Evolutionary conservation across 352 stramenopile species (phyloP).

Genomic region (Paralagenidium karlingii): DNA sequence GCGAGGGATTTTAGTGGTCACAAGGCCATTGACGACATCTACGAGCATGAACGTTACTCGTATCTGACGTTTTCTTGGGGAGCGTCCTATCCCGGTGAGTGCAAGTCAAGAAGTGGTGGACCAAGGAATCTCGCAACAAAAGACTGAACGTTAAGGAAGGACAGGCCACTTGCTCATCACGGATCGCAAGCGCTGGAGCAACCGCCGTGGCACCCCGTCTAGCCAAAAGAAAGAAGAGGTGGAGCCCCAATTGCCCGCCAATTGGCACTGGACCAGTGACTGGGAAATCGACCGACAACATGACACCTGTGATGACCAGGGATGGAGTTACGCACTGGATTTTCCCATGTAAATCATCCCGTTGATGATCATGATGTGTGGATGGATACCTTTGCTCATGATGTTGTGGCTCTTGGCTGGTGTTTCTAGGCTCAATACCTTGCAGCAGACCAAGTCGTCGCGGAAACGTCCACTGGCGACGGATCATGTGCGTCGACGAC

Average conservation of each 20-base stretch:
- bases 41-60: slow-evolving; percentile 75
- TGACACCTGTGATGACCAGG: slow-evolving; percentile 40
- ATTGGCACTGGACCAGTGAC: slow-evolving; percentile 48
- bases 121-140: no score
- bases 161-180: slow-evolving; percentile 52
- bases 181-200: slow-evolving; percentile 48
- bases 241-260: slow-evolving; percentile 46
- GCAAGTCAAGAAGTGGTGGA: background rate
- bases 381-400: background rate
- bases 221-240: slow-evolving; percentile 40
- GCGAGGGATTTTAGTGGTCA: slow-evolving; percentile 61
- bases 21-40: slow-evolving; percentile 53
- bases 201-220: slow-evolving; percentile 36
- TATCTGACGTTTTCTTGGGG: slow-evolving; percentile 67
- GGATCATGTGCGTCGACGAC: slow-evolving; percentile 51
- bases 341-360: slow-evolving; percentile 34
- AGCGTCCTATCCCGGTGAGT: slow-evolving; percentile 34
- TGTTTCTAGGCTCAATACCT: slow-evolving; percentile 36
- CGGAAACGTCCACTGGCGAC: slow-evolving; percentile 33
- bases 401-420: background rate
- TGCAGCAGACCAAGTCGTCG: slow-evolving; percentile 41
- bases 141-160: background rate
- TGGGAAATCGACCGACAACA: slow-evolving; percentile 43
- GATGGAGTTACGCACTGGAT: slow-evolving; percentile 70
- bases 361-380: background rate